Evolutionary conservation across 352 stramenopile genomes (phyloP), one percentile per base, ranked within the genome.

Genomic region (Blastocystis hominis): DNA sequence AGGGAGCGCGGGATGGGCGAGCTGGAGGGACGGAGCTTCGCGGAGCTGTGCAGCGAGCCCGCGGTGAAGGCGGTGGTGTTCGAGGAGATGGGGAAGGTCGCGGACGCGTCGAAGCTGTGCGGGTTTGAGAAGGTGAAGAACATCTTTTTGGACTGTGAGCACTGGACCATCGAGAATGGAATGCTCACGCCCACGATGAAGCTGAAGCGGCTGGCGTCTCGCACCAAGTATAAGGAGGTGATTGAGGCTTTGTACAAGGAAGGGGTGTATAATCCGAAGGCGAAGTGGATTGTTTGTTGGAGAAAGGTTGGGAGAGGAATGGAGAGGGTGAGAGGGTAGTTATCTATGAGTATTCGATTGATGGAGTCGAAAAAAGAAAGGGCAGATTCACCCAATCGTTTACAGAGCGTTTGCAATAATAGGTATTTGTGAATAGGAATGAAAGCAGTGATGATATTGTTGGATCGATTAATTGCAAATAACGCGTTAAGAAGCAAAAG

Each of bases 151-250:
- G 91, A 95, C 88, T 84, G 91, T 3, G 91, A 95, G 47, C 90
- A 93, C 17, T 98, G 97, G 89, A 93, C 90, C 0, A 91, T 94
- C 6, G 94, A 97, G 54, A 97, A 96, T 89, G 92, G 92, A 70
- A 90, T 98, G 44, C 89, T 97, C 34, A 98, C 95, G n/a, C 95
- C 95, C 9, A 98, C 95, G 1, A 97, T 97, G 91, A 98, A 98
- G 89, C 92, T 97, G 89, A 98, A 98, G 91, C 91, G 95, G 0
- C 91, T 92, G 38, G 89, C 96, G 79, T 91, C 94, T 30, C 91
- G 91, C 36, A 90, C 93, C 55, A 88, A 90, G 55, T 94, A 94
- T 75, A 30, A 88, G 24, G 70, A 90, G 9, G 75, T 94, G 62
- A 93, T 95, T 42, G 90, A 93, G n/a, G 72, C 61, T 0, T 91